These are phyloP conservation scores for Cocos nucifera DNA, from an alignment of 176 grass and related monocot genomes.

Conservation along the genomic window DNA sequence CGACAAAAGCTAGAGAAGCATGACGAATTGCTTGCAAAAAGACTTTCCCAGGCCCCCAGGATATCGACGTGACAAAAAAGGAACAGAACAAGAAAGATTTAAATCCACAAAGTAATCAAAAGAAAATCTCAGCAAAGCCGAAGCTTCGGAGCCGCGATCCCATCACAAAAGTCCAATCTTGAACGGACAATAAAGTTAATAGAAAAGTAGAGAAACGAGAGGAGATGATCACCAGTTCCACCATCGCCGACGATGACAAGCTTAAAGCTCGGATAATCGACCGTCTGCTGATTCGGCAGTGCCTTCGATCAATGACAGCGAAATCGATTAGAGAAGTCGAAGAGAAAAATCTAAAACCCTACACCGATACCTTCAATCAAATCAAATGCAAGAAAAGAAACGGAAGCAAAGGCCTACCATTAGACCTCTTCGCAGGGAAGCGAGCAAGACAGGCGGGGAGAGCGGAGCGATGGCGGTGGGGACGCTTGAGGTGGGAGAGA, in stretches of 20 bases:
- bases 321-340: slow-evolving; percentile 8
- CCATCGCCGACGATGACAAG: slow-evolving; percentile 86
- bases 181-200: too few relatives aligned
- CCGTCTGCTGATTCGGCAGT: slow-evolving; percentile 66
- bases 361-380: not conserved
- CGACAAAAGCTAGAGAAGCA: too few relatives aligned
- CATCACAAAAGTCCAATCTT: too few relatives aligned
- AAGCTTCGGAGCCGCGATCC: too few relatives aligned
- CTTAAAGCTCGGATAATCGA: slow-evolving; percentile 86
- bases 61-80: too few relatives aligned
- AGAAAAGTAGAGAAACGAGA: too few relatives aligned
- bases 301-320: slow-evolving; percentile 28
- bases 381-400: not conserved
- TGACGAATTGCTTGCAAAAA: too few relatives aligned
- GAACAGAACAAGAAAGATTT: too few relatives aligned
- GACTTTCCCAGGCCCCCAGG: too few relatives aligned
- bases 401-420: slow-evolving; percentile 1
- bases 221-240: slow-evolving; percentile 51
- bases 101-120: too few relatives aligned
- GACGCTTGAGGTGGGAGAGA: slow-evolving; percentile 27
- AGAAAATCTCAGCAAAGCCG: too few relatives aligned
- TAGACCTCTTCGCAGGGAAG: not conserved
- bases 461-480: not conserved
- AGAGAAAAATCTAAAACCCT: not conserved
- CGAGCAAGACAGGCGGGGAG: not conserved